Conservation (phyloP, 352 stramenopile species). For the Phytopythium cucurbitacearum region DNA sequence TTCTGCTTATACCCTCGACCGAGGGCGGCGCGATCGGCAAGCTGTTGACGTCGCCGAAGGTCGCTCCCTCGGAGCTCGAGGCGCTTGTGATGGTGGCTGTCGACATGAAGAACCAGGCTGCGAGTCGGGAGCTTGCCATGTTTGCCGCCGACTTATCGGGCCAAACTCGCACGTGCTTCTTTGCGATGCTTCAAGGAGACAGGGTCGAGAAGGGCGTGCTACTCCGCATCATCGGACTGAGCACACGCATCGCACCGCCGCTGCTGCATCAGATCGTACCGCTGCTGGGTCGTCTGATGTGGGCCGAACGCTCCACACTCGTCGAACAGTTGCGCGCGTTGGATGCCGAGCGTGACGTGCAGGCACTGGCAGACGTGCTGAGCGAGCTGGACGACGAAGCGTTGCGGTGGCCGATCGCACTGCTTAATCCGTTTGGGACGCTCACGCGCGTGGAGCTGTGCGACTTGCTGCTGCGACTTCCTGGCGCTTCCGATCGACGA, state of each 20-base stretch:
- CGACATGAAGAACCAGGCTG: slow-evolving; percentile 71
- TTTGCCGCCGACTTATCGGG: slow-evolving; percentile 47
- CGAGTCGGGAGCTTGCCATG: slow-evolving; percentile 54
- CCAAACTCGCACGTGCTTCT: slow-evolving; percentile 37
- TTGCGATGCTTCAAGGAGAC: slow-evolving; percentile 31
- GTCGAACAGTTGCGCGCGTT: slow-evolving; percentile 58
- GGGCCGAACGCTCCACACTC: slow-evolving; percentile 47
- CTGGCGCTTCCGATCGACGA: slow-evolving; percentile 12
- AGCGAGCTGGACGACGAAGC: slow-evolving; percentile 30
- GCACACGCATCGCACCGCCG: slow-evolving; percentile 25
- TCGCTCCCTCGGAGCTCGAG: slow-evolving; percentile 32
- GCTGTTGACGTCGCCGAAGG: slow-evolving; percentile 41
- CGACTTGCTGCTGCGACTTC: slow-evolving; percentile 25
- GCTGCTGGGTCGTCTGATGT: slow-evolving; percentile 43
- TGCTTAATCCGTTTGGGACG: slow-evolving; percentile 39
- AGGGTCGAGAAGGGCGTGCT: slow-evolving; percentile 50
- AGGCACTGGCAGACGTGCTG: slow-evolving; percentile 30
- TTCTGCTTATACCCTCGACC: slow-evolving; percentile 56
- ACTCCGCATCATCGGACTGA: slow-evolving; percentile 54
- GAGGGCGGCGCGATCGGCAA: slow-evolving; percentile 56
- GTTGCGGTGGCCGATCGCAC: slow-evolving; percentile 29
- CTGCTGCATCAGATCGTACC: slow-evolving; percentile 41
- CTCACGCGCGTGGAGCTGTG: slow-evolving; percentile 31
- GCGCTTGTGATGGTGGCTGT: slow-evolving; percentile 43
- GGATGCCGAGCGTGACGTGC: slow-evolving; percentile 25